Evolutionary conservation across 1,284 basidiomycete genomes (phyloP).

Genomic region (Mycena citricolor): DNA sequence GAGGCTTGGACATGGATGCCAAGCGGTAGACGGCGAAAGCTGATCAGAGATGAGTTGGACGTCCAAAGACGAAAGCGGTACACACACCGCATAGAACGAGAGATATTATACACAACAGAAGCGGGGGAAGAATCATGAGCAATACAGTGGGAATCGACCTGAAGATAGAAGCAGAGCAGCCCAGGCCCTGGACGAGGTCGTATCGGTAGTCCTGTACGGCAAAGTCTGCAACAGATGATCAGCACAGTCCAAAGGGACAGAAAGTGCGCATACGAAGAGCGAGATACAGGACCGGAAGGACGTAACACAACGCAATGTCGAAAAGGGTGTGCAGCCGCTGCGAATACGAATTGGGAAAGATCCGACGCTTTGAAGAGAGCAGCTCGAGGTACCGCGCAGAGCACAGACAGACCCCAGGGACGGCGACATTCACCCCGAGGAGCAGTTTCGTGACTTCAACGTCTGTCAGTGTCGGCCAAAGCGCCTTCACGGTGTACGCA

Average conservation of each 20-base stretch:
- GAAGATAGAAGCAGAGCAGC: conserved; percentile 38
- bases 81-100: conserved; percentile 18
- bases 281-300: conserved; percentile 49
- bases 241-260: background rate
- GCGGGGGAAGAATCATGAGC: conserved; percentile 34
- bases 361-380: conserved; percentile 39
- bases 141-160: conserved; percentile 33
- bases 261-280: conserved; percentile 46
- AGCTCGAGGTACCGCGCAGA: conserved; percentile 46
- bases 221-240: conserved; percentile 34
- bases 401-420: conserved; percentile 57
- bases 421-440: conserved; percentile 45
- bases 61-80: background rate
- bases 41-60: conserved; percentile 22
- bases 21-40: conserved; percentile 35
- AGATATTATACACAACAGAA: conserved; percentile 14
- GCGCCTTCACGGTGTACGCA: conserved; percentile 29
- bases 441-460: conserved; percentile 37
- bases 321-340: conserved; percentile 32
- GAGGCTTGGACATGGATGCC: conserved; percentile 29
- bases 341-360: conserved; percentile 33
- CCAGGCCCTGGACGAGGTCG: conserved; percentile 38
- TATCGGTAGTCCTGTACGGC: conserved; percentile 45
- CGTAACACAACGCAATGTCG: conserved; percentile 47
- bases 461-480: no score